Conservation (phyloP, 352 stramenopile species). For the Globisporangium mamillatum region DNA sequence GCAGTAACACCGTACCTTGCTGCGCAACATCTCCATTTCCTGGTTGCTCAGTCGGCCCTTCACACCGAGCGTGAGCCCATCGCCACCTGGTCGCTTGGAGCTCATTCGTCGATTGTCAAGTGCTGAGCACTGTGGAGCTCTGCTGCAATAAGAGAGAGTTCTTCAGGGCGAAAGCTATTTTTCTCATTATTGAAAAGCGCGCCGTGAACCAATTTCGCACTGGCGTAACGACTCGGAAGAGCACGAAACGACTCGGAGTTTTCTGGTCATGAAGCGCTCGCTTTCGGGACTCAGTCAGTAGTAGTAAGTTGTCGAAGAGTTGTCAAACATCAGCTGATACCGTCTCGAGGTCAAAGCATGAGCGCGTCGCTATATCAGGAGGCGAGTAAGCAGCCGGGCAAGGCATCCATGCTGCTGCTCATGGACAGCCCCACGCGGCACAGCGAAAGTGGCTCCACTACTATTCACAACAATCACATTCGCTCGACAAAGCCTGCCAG, state of each 20-base stretch:
- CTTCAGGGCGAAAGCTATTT: not conserved
- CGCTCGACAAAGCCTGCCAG: too few species aligned
- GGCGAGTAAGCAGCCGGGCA: not conserved
- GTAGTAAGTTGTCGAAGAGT: too few species aligned
- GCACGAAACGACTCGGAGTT: not conserved
- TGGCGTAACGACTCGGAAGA: constrained; percentile 4
- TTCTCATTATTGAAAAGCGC: not conserved
- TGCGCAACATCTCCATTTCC: constrained; percentile 64
- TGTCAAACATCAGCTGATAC: too few species aligned
- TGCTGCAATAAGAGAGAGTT: not conserved
- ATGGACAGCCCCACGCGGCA: constrained; percentile 14
- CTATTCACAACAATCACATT: constrained; percentile 8
- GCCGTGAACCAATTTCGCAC: too few species aligned
- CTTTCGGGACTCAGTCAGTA: too few species aligned
- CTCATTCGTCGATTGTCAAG: not conserved
- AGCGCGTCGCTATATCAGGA: constrained; percentile 1
- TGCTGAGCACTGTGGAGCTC: too few species aligned
- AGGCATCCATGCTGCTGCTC: constrained; percentile 1
- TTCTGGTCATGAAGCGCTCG: too few species aligned
- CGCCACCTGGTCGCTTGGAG: not conserved
- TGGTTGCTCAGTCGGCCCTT: constrained; percentile 61
- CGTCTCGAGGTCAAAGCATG: not conserved
- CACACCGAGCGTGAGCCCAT: constrained; percentile 30
- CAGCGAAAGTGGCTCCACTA: not conserved
- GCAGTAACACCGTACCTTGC: constrained; percentile 24